Evolutionary conservation across 2,329 filamentous ascomycete genomes (phyloP), one percentile per base, ranked within the genome.

Genomic region (Trichoderma gracile): DNA sequence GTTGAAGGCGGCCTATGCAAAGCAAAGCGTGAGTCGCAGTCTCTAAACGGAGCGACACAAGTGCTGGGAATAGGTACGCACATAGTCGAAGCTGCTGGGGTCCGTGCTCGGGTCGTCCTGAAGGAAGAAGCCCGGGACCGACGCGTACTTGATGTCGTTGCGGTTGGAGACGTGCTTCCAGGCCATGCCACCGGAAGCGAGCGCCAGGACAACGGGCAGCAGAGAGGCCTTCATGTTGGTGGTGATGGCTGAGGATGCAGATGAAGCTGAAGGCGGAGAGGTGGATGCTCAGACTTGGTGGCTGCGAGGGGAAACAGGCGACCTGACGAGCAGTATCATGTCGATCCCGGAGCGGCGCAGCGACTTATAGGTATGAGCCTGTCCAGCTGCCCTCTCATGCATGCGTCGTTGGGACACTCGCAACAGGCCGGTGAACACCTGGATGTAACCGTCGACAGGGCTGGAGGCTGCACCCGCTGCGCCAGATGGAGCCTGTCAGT

Each of bases 51-150:
- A 47, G 69, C 10, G 33, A 12, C 33, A 38, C 60, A 68, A 60
- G 50, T 30, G 27, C 19, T 33, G 43, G 21, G 27, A 17, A 52
- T 21, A n/a, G n/a, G n/a, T n/a, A 52, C 27, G 19, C 73, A 90
- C 87, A 71, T 89, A 90, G 74, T 89, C 86, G 73, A 90, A 90
- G 2, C 75, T 81, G 2, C 72, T 77, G 1, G 86, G 75, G 63
- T 84, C 76, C 0, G 87, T 90, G 4, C 77, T 70, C 0, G 78
- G 71, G 23, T 88, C 81, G 70, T 90, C 87, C 70, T 90, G 88
- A 23, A 86, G 76, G 69, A 90, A 90, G 73, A 86, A 85, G 0
- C 86, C 87, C 0, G 79, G 77, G 0, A 90, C 79, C 0, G 86
- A 83, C 0, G 82, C 84, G 72, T 88, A 89, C 65, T 83, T 82